These are phyloP conservation scores for Elsinoe necatrix DNA, from an alignment of 2,329 filamentous ascomycete species.

Conservation along the genomic window DNA sequence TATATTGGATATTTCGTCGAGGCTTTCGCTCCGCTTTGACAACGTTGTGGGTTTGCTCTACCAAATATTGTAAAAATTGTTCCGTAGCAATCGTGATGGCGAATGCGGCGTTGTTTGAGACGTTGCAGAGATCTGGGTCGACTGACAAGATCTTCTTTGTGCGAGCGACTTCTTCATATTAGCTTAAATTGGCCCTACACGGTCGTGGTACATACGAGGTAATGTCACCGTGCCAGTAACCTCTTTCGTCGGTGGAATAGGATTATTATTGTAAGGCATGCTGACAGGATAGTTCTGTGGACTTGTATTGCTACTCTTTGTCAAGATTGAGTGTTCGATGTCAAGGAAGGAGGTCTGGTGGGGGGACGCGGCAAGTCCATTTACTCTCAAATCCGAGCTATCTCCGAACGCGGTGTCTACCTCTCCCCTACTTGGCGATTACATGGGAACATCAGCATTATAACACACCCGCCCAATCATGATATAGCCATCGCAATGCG, in stretches of 20 bases:
- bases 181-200: background rate
- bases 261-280: constrained; percentile 88
- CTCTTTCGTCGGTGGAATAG: constrained; percentile 71
- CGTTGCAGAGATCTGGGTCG: constrained; percentile 76
- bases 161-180: constrained; percentile 59
- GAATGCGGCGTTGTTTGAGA: constrained; percentile 90
- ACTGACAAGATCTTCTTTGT: constrained; percentile 92
- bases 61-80: constrained; percentile 89
- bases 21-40: constrained; percentile 88
- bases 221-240: constrained; percentile 77
- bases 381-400: background rate
- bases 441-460: background rate
- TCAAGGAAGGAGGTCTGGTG: background rate
- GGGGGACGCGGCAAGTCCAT: background rate
- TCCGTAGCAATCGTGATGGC: constrained; percentile 90
- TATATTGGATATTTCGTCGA: constrained; percentile 88
- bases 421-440: constrained; percentile 1
- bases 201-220: constrained; percentile 55
- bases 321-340: no score
- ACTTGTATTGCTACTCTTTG: background rate
- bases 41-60: constrained; percentile 75
- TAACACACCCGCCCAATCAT: background rate
- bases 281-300: constrained; percentile 17
- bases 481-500: constrained; percentile 7
- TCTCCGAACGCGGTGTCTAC: background rate